phyloP scores from a whole-genome alignment of 208 protist genomes.

The Herpetomonas samuelpessoai region DNA sequence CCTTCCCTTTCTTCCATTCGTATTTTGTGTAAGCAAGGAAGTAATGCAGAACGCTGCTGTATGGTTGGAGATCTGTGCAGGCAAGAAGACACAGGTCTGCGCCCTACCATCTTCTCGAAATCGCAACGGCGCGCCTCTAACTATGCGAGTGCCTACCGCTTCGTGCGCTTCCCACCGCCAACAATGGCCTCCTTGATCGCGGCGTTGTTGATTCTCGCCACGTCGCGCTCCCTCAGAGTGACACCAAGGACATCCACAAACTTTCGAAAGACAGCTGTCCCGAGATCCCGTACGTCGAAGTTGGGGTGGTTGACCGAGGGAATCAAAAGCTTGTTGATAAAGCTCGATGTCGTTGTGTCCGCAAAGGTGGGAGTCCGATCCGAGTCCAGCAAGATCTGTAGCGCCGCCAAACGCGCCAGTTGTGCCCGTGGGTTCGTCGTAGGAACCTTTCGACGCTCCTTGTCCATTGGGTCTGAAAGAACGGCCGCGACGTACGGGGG shows the following conservation, averaged over 20 bases:
- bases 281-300: constrained; percentile 76
- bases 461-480: constrained; percentile 69
- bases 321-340: constrained; percentile 65
- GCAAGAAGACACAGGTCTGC: too few species aligned
- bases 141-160: not conserved
- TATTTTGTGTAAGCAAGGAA: too few species aligned
- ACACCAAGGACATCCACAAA: constrained; percentile 34
- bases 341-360: constrained; percentile 7
- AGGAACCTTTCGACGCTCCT: constrained; percentile 59
- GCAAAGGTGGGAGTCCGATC: constrained; percentile 14
- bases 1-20: too few species aligned
- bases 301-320: constrained; percentile 76
- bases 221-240: constrained; percentile 36
- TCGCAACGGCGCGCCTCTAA: too few species aligned
- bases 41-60: too few species aligned
- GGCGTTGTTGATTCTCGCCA: constrained; percentile 55
- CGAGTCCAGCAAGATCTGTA: constrained; percentile 34
- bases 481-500: constrained; percentile 37
- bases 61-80: too few species aligned
- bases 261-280: constrained; percentile 28
- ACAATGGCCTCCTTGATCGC: constrained; percentile 52
- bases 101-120: too few species aligned
- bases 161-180: not conserved
- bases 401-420: constrained; percentile 51
- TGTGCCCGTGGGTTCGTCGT: constrained; percentile 55